Base-by-base conservation (phyloP, 495 filamentous ascomycete genomes). In the Pyrenula aspistea region DNA sequence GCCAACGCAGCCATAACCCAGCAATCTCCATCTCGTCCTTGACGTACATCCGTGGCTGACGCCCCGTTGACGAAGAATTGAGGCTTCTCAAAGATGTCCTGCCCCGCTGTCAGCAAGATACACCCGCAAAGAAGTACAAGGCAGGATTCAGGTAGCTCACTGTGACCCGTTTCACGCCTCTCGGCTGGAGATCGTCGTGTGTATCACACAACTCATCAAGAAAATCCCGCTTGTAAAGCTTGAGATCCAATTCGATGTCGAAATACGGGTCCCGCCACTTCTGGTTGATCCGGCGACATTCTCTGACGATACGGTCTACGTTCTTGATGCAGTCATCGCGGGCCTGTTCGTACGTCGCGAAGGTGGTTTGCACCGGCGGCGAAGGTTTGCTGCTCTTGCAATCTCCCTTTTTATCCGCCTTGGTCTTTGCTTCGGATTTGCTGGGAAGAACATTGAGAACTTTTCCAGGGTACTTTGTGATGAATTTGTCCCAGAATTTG, bases 261-360 rank as follows among this genome's bases (percentile, higher is more conserved):
- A 96, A 95, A 68, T 92, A 83, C 23, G 85, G 81, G 69, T 96
- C 91, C 2, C 85, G 80, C 64, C 95, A 96, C 67, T 92, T 95
- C 65, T 89, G 84, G 67, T 96, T 96, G 57, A 93, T 74, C 10
- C 88, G 78, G 22, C 83, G 74, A 67, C 91, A 96, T 68, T 95
- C 90, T 59, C 77, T 82, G 10, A 86, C 81, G 63, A 96, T 95
- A 62, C 88, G 85, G 25, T 80, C 81, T 3, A 96, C 91, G 54
- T 90, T 89, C 50, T 74, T 75, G 55, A 71, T 69, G 70, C 92
- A 96, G 52, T 80, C 77, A 2, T 73, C 75, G 20, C 75, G 79
- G 1, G 89, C 89, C 61, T 91, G 80, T 53, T 90, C 81, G 62
- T 88, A 94, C 2, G 83, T 86, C 12, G 82, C 78, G 61, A 80